phyloP scores from a whole-genome alignment of 2,329 filamentous ascomycete genomes.

The Xylariales sp. region DNA sequence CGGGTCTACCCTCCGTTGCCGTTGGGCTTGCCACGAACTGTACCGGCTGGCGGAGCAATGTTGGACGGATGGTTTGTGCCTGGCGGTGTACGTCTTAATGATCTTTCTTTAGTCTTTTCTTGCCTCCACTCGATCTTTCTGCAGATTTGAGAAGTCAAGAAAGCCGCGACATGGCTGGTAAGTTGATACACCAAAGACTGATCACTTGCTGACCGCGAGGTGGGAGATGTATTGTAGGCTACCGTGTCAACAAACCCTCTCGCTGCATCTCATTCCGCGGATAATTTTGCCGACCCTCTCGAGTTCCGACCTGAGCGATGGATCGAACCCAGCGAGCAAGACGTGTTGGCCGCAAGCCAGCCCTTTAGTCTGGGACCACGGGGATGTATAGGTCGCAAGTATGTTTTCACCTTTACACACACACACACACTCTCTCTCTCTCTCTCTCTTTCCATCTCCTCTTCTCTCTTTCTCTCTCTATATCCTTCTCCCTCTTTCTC shows the following conservation, averaged over 20 bases:
- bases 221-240: constrained; percentile 5
- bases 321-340: constrained; percentile 5
- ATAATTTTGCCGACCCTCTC: constrained; percentile 13
- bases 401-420: too few species aligned
- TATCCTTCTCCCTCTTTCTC: too few species aligned
- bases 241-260: constrained; percentile 12
- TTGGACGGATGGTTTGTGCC: constrained; percentile 1
- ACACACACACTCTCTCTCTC: too few species aligned
- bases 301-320: constrained; percentile 14
- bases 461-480: too few species aligned
- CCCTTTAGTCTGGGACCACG: constrained; percentile 11
- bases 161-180: too few species aligned
- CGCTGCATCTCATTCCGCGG: constrained; percentile 9
- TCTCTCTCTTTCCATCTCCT: too few species aligned
- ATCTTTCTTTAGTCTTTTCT: too few species aligned
- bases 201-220: too few species aligned
- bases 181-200: too few species aligned
- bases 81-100: neutral
- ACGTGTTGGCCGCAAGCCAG: constrained; percentile 10
- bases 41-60: constrained; percentile 8
- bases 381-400: constrained; percentile 1
- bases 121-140: too few species aligned
- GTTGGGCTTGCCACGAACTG: constrained; percentile 8
- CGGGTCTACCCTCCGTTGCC: constrained; percentile 10
- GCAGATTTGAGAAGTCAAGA: too few species aligned